Evolutionary conservation across 2,329 filamentous ascomycete species (phyloP).

Genomic region (Xylariaceae sp.): DNA sequence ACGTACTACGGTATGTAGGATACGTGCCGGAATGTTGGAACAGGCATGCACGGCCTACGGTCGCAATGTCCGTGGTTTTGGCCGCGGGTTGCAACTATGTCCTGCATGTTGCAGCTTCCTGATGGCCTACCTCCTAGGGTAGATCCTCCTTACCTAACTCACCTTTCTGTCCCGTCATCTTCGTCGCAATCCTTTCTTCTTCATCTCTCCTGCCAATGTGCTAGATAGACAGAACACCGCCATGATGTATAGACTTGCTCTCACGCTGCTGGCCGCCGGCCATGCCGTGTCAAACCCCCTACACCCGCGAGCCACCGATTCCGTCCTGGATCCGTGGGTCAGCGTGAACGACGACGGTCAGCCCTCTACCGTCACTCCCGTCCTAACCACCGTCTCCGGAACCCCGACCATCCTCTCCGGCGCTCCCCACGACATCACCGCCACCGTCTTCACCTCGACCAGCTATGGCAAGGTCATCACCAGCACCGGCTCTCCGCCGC

Average conservation of each 20-base stretch:
- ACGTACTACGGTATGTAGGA: no score
- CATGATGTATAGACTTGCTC: conserved; percentile 20
- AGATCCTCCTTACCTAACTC: no score
- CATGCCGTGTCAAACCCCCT: conserved; percentile 24
- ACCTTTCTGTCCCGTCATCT: no score
- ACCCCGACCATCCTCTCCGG: conserved; percentile 40
- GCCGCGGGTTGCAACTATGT: no score
- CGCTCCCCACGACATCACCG: conserved; percentile 42
- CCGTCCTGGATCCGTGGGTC: conserved; percentile 48
- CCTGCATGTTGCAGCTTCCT: no score
- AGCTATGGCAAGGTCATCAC: conserved; percentile 30
- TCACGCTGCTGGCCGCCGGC: conserved; percentile 26
- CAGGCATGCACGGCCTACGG: no score
- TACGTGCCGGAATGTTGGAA: no score
- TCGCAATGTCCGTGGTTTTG: no score
- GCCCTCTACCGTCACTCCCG: conserved; percentile 48
- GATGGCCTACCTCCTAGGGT: no score
- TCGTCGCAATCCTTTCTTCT: no score
- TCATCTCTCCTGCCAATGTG: no score
- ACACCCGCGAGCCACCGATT: conserved; percentile 22
- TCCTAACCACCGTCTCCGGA: conserved; percentile 44
- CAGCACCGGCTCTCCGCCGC: conserved; percentile 41
- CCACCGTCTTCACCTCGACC: conserved; percentile 35
- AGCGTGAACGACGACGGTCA: conserved; percentile 45
- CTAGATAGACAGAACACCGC: neutral